These are phyloP conservation scores for Candida cerambycidarum DNA, from an alignment of 805 yeast genomes.

Conservation along the genomic window DNA sequence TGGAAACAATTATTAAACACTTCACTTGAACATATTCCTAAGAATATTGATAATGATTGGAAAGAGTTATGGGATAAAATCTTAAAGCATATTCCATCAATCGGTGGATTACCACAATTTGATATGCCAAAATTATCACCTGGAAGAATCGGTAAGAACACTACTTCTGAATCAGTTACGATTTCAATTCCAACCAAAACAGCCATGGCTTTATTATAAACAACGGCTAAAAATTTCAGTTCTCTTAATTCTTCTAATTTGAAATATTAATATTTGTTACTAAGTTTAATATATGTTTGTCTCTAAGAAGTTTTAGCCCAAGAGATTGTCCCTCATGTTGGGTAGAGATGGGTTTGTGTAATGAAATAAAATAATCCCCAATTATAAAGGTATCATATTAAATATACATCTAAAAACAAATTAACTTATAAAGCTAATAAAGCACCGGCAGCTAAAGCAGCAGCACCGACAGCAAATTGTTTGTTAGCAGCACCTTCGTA, in stretches of 20 bases:
- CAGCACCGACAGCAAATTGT: slow-evolving; percentile 22
- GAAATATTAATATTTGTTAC: too few relatives aligned
- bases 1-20: slow-evolving; percentile 11
- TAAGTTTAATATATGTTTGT: too few relatives aligned
- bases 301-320: too few relatives aligned
- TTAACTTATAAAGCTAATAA: slow-evolving; percentile 18
- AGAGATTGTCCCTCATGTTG: too few relatives aligned
- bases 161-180: background rate
- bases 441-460: slow-evolving; percentile 24
- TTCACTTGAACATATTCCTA: slow-evolving; percentile 5
- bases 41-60: background rate
- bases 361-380: background rate
- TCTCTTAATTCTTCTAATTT: too few relatives aligned
- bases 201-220: too few relatives aligned
- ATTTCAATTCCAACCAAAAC: too few relatives aligned
- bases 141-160: background rate
- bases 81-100: background rate
- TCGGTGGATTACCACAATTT: background rate
- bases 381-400: slow-evolving; percentile 13
- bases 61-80: background rate
- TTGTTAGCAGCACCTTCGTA: slow-evolving; percentile 21
- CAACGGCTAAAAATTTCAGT: too few relatives aligned
- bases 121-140: background rate
- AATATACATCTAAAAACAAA: slow-evolving; percentile 1
- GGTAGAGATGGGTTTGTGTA: too few relatives aligned